Evolutionary conservation across 371 early-diverging fungal species (phyloP), one percentile per base, ranked within the genome.

Genomic region (Mortierella sp.): DNA sequence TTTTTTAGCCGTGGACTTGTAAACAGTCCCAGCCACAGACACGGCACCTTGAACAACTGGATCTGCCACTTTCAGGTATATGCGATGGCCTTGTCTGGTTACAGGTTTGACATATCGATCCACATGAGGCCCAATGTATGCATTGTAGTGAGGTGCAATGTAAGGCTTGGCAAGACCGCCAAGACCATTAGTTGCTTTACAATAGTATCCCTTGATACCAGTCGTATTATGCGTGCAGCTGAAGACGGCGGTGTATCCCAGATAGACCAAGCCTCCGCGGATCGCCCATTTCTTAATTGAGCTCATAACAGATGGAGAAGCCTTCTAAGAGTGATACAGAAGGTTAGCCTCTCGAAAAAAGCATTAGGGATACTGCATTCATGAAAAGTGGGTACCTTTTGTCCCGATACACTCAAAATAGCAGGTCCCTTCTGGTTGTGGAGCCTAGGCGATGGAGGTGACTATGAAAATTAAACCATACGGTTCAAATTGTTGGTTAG

Each of bases 381-480:
- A 47, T n/a, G 19, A 41, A 16, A 4, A 5, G 16, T n/a, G 5
- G 40, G 21, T 71, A 72, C 76, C 69, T 50, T 79, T 21, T 58
- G 69, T 1, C 63, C 70, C 45, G 73, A 64, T 1, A 59, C 64
- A 38, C 70, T 76, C 40, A 82, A 22, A 43, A 76, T 82, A 9
- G 83, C 76, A 21, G 83, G 83, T 9, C 83, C 83, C 43, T 82
- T 82, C 53, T 65, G 67, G 13, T 72, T 76, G 40, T 82, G 83
- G 38, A 82, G 40, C 68, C 70, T 82, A 13, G 83, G 77, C 0
- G 83, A 82, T 21, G 83, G 83, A 4, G 83, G 83, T 1, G 77
- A 19, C 76, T 79, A 74, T 24, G 8, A 16, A 19, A 40, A 38
- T 59, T 3, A 38, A 13, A 4, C 16, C 22, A 32, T 28, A 52